Evolutionary conservation across 345 rosid genomes (phyloP), one percentile per base, ranked within the genome.

Genomic region (Moricandia arvensis): DNA sequence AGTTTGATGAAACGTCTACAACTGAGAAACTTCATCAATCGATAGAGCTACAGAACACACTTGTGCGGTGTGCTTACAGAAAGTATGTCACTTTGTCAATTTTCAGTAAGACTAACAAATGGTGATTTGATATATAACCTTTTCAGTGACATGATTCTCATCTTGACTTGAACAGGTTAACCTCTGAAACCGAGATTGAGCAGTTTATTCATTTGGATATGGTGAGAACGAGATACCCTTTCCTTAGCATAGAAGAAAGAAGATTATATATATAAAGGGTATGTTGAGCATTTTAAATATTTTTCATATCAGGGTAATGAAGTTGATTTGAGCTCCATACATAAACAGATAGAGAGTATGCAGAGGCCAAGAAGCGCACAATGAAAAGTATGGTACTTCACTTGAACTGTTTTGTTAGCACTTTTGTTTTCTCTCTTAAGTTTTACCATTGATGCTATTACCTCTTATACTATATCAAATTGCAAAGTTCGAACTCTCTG

Each of bases 321-420:
- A 68, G 72, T 90, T 80, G 92, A 84, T 80, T 37, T 89, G 66
- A 59, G 70, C 24, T 71, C 62, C 69, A 47, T 92, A 16, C 85
- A 85, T 73, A 87, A 80, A 71, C 74, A 75, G 82, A 93, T 62
- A 65, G 33, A 3, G 90, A 82, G 31, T 92, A 95, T 79, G 88
- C 87, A 6, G 82, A 82, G 68, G 87, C 90, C 59, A 95, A 92
- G 88, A 87, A 85, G 70, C 85, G 60, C 16, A 91, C 92, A 65
- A 76, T 89, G 30, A 51, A 79, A 89, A 87, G 97, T 95, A 79
- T 72, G 45, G 47, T 65, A 65, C 49, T 69, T 63, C 72, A 2
- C 33, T 65, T 66, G 13, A 26, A 66, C 55, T 64, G 27, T 55
- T 27, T 49, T 58, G 10, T 31, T 31, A 4, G 31, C 17, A 53